Conservation (phyloP, 2,329 filamentous ascomycete species). For the Hymenoscyphus albidus region DNA sequence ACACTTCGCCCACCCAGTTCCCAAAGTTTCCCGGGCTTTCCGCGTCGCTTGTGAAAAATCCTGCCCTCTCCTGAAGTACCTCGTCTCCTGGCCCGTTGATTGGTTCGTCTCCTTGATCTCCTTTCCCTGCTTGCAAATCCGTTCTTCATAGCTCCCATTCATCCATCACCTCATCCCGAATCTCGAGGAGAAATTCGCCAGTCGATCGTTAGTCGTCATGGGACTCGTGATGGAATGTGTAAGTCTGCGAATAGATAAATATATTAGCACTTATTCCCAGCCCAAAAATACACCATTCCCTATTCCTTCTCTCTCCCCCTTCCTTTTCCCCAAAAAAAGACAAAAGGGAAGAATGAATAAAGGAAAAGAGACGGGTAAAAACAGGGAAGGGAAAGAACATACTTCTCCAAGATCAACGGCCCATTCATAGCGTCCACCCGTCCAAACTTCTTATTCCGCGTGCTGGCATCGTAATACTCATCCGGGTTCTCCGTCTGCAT, state of each 20-base stretch:
- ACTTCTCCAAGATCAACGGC: constrained; percentile 89
- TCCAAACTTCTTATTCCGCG: constrained; percentile 88
- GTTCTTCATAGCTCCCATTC: not conserved
- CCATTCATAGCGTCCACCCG: constrained; percentile 90
- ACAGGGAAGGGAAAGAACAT: constrained; percentile 31
- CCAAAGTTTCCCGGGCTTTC: too few relatives aligned
- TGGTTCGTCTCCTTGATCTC: too few relatives aligned
- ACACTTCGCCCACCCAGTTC: too few relatives aligned
- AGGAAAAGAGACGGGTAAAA: not conserved
- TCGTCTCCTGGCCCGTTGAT: too few relatives aligned
- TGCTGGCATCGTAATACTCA: constrained; percentile 91
- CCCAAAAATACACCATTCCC: not conserved
- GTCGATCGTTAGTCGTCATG: constrained; percentile 54
- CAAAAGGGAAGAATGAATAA: too few relatives aligned
- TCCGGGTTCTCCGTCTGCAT: constrained; percentile 89
- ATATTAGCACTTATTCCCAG: constrained; percentile 9
- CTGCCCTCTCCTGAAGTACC: too few relatives aligned
- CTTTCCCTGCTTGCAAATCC: too few relatives aligned
- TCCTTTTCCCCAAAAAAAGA: too few relatives aligned
- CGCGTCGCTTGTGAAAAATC: too few relatives aligned
- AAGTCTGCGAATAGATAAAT: constrained; percentile 52
- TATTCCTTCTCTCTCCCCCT: too few relatives aligned
- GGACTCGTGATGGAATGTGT: constrained; percentile 59
- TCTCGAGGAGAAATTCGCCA: constrained; percentile 69
- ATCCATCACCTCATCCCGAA: constrained; percentile 58